Percentiles rank a stretch among this genome's conserved stretches.
Evolutionary conservation across 2,329 filamentous ascomycete genomes (phyloP).

Genomic region (Epichloe aotearoae): DNA sequence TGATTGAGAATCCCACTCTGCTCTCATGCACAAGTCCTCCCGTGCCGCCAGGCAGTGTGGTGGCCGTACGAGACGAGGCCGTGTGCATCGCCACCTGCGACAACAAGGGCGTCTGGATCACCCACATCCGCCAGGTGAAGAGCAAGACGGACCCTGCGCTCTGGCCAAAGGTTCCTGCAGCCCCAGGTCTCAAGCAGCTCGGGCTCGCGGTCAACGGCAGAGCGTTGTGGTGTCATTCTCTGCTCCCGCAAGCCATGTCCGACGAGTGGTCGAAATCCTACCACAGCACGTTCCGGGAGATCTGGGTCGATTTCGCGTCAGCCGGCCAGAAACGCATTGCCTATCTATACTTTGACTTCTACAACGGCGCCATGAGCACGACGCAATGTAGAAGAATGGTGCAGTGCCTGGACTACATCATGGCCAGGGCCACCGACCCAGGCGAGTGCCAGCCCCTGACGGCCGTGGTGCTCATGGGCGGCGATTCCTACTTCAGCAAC

Average conservation of each 20-base stretch:
- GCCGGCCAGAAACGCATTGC: constrained; percentile 16
- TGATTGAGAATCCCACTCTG: constrained; percentile 18
- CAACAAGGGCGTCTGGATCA: constrained; percentile 27
- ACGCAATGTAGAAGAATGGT: constrained; percentile 23
- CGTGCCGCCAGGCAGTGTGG: constrained; percentile 13
- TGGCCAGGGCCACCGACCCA: constrained; percentile 11
- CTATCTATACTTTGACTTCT: constrained; percentile 29
- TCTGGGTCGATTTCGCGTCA: constrained; percentile 23
- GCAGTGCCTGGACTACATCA: constrained; percentile 22
- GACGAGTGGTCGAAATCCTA: constrained; percentile 17
- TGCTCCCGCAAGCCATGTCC: constrained; percentile 6
- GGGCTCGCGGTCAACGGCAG: constrained; percentile 15
- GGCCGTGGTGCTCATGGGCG: constrained; percentile 26
- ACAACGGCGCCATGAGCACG: constrained; percentile 30
- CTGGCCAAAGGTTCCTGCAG: constrained; percentile 28
- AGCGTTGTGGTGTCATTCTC: constrained; percentile 7
- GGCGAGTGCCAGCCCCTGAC: constrained; percentile 13
- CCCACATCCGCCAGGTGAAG: constrained; percentile 25
- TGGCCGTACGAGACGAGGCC: constrained; percentile 23
- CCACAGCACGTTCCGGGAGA: constrained; percentile 23
- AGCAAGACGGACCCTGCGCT: constrained; percentile 22
- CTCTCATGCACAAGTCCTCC: background rate
- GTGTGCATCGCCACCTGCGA: constrained; percentile 25
- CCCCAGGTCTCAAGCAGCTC: constrained; percentile 20
- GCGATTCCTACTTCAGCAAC: constrained; percentile 26